These are phyloP conservation scores for Parathielavia hyrcaniae DNA, from an alignment of 495 filamentous ascomycete genomes.

Conservation along the genomic window DNA sequence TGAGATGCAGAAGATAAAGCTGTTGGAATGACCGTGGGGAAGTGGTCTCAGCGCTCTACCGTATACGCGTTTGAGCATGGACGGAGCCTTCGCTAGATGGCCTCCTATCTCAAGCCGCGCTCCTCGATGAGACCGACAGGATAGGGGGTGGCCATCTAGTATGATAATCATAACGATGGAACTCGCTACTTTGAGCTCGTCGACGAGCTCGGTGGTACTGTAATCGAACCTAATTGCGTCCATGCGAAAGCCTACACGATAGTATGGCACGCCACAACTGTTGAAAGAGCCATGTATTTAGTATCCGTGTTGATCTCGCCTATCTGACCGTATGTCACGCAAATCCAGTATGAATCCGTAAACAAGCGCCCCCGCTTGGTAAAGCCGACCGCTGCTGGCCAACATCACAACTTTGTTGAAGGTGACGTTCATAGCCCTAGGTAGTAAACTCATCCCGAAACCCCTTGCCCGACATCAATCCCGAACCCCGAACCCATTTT, in stretches of 20 bases:
- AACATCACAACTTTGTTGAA: slow-evolving; percentile 27
- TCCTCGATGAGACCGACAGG: too few relatives aligned
- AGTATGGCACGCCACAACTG: neutral
- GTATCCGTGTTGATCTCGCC: slow-evolving; percentile 2
- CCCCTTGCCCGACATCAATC: slow-evolving; percentile 10
- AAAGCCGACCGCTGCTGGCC: slow-evolving; percentile 20
- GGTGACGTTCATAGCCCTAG: slow-evolving; percentile 17
- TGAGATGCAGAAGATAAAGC: too few relatives aligned
- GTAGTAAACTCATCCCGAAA: neutral
- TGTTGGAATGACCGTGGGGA: too few relatives aligned
- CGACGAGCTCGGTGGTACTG: too few relatives aligned
- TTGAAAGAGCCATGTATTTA: slow-evolving; percentile 1
- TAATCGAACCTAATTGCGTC: too few relatives aligned
- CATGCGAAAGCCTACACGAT: neutral
- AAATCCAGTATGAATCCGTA: slow-evolving; percentile 11
- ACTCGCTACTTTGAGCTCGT: too few relatives aligned
- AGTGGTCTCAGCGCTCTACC: too few relatives aligned
- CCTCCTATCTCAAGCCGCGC: too few relatives aligned
- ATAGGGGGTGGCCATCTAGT: too few relatives aligned
- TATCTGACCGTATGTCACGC: slow-evolving; percentile 1
- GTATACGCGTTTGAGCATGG: too few relatives aligned
- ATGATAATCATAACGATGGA: too few relatives aligned
- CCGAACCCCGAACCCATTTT: slow-evolving; percentile 16
- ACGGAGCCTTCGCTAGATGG: too few relatives aligned
- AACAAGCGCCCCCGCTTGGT: slow-evolving; percentile 23